Evolutionary conservation across 179 eudicot species (phyloP).

Genomic region (Spinacia oleracea): DNA sequence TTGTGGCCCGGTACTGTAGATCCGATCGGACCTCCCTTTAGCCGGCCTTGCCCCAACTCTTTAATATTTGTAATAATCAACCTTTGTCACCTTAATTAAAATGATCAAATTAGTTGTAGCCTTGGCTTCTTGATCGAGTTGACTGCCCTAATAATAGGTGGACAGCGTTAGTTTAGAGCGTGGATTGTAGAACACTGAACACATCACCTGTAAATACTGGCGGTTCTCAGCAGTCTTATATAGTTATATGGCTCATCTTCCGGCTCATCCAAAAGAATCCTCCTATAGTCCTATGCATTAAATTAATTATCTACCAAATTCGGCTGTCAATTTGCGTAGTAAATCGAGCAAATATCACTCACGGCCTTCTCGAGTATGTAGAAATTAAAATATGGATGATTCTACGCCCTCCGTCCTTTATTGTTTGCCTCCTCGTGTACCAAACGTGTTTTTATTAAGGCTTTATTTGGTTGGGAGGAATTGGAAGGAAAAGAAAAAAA

Average conservation of each 20-base stretch:
- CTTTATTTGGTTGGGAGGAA: no score
- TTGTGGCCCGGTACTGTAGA: no score
- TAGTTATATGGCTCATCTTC: not conserved
- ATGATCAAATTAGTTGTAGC: not conserved
- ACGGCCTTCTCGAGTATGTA: constrained; percentile 10
- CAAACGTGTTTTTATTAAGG: no score
- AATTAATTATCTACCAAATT: not conserved
- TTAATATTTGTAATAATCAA: no score
- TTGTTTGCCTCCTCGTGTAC: no score
- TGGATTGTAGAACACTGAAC: not conserved
- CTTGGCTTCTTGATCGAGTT: not conserved
- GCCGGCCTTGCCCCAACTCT: no score
- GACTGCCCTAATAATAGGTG: not conserved
- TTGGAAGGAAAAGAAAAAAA: no score
- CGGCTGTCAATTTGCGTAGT: not conserved
- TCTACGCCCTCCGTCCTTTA: no score
- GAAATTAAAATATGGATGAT: not conserved
- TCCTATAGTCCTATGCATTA: not conserved
- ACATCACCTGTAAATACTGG: not conserved
- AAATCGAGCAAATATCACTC: no score
- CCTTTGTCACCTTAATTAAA: no score
- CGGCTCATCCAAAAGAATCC: no score
- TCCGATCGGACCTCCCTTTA: no score
- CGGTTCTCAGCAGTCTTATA: not conserved
- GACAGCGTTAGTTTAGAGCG: not conserved